Evolutionary conservation across 1,139 yeast genomes (phyloP), one percentile per base, ranked within the genome.

Genomic region (Entelexis sorbosivorans): DNA sequence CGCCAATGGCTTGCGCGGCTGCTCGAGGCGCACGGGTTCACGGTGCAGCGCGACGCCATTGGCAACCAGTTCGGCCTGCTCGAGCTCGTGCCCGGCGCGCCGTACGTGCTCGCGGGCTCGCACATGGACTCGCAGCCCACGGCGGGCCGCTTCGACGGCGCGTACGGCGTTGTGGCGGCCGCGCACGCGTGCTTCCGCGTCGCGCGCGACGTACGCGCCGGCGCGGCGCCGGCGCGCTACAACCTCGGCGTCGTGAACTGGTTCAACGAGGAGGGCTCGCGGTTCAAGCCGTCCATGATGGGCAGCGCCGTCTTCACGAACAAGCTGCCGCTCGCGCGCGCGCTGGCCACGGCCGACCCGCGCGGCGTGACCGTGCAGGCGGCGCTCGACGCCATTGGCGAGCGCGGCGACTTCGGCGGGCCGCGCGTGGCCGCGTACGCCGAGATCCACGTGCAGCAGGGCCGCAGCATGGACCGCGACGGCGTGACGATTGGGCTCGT

Each of bases 181-280:
- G 66, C 82, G 40, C 87, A 82, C 63, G 78, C 34, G 17, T 32
- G 34, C 34, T 32, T 81, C 5, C 63, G 82, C 56, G 68, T 86
- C 55, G 79, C 87, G 3, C 65, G 81, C 60, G 76, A 78, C 54
- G 85, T 78, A 14, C 77, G 79, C 63, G 66, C 72, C 38, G 73
- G 67, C 59, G 69, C 69, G 17, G 85, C 89, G 14, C 73, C 13
- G 31, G 31, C 31, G 13, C 31, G 79, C 51, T 81, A 72, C 55
- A 88, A 87, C 13, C 73, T 82, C 51, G 80, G 82, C 5, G 72
- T 79, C 9, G 72, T 81, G 44, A 72, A 78, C 61, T 82, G 89
- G 89, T 79, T 82, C 60, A 82, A 82, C 61, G 89, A 82, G 63
- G 89, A 82, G 68, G 89, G 89, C 44, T 87, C 88, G 0, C 67